Percentiles rank a stretch among this genome's conserved stretches.
These are phyloP conservation scores for Candida koratica DNA, from an alignment of 805 yeast species.

Conservation along the genomic window DNA sequence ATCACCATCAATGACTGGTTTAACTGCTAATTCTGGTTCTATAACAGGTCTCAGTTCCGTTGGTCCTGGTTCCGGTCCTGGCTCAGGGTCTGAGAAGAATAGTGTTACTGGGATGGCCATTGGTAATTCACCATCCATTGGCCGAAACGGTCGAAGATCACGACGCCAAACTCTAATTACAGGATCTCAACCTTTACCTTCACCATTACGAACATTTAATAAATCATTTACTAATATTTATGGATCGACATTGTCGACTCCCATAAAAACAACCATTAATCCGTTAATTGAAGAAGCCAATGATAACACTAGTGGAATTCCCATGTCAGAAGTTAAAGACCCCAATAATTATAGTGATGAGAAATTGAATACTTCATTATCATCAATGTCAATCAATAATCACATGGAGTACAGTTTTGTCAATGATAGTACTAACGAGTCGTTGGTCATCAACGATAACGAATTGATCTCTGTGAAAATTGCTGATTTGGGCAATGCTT, in stretches of 20 bases:
- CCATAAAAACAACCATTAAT: constrained; percentile 21
- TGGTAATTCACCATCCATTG: constrained; percentile 33
- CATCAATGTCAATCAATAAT: constrained; percentile 37
- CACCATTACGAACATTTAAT: constrained; percentile 66
- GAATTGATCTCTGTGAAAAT: constrained; percentile 64
- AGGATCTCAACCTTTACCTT: constrained; percentile 90
- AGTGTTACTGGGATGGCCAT: constrained; percentile 2
- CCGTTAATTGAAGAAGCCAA: constrained; percentile 11
- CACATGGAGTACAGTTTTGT: constrained; percentile 12
- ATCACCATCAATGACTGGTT: not conserved
- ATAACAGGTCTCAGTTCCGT: not conserved
- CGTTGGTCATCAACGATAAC: constrained; percentile 31
- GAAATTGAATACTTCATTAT: constrained; percentile 32
- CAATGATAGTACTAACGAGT: constrained; percentile 13
- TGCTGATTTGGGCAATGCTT: constrained; percentile 70
- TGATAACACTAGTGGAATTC: constrained; percentile 15
- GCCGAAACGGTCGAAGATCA: constrained; percentile 48
- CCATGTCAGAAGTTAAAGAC: constrained; percentile 16
- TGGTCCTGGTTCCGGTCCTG: constrained; percentile 3
- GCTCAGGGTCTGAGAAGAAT: not conserved
- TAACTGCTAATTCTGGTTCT: not conserved
- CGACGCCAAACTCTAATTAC: constrained; percentile 77
- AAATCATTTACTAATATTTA: constrained; percentile 37
- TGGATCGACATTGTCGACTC: constrained; percentile 38
- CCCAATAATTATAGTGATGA: constrained; percentile 11